Percentiles rank a stretch among this genome's conserved stretches.
Evolutionary conservation across 1,284 basidiomycete species (phyloP).

Genomic region (Papiliotrema nemorosa): DNA sequence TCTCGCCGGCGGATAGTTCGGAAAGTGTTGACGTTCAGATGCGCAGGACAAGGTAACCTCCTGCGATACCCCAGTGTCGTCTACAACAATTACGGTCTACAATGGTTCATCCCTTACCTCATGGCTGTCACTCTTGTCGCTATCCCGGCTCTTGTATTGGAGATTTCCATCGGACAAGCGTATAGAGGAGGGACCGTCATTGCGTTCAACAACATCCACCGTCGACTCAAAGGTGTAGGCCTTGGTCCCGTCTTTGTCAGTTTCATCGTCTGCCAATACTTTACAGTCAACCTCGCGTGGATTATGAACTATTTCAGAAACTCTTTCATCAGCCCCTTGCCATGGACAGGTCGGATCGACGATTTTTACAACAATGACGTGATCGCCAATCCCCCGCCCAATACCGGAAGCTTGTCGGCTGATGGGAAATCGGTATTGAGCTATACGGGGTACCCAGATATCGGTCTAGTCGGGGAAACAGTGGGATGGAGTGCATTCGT

Average conservation of each 20-base stretch:
- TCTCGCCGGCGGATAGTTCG: too few species aligned
- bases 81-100: slow-evolving; percentile 28
- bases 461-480: slow-evolving; percentile 20
- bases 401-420: slow-evolving; percentile 1
- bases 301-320: slow-evolving; percentile 25
- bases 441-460: slow-evolving; percentile 12
- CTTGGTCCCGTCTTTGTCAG: slow-evolving; percentile 18
- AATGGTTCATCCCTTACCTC: slow-evolving; percentile 29
- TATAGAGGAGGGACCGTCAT: slow-evolving; percentile 25
- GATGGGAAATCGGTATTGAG: slow-evolving; percentile 7
- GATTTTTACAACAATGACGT: slow-evolving; percentile 24
- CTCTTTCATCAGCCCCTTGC: slow-evolving; percentile 18
- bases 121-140: slow-evolving; percentile 21
- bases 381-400: slow-evolving; percentile 16
- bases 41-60: slow-evolving; percentile 24
- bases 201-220: slow-evolving; percentile 22
- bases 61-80: slow-evolving; percentile 22
- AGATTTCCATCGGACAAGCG: slow-evolving; percentile 22
- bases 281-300: slow-evolving; percentile 29
- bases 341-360: slow-evolving; percentile 21
- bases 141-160: slow-evolving; percentile 21
- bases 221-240: slow-evolving; percentile 20
- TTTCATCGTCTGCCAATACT: slow-evolving; percentile 24
- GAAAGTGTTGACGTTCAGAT: too few species aligned
- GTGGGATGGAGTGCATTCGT: slow-evolving; percentile 11